phyloP scores from a whole-genome alignment of 371 early-diverging fungal species.

The Entomophthora muscae region DNA sequence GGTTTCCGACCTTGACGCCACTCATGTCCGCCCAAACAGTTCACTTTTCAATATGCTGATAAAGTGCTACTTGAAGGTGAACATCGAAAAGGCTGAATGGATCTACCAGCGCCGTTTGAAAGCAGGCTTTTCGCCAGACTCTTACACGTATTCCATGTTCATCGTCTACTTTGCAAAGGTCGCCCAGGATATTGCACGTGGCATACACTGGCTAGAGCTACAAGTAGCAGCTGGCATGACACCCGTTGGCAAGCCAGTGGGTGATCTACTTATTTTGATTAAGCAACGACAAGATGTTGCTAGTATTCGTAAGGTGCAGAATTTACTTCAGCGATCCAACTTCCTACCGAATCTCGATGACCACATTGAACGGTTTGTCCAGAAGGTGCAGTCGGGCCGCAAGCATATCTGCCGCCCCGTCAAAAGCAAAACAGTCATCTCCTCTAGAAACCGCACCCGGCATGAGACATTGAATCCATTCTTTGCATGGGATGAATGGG shows the following conservation, averaged over 20 bases:
- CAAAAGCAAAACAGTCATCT: neutral
- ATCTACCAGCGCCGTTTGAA: neutral
- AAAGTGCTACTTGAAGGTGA: neutral
- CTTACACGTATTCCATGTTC: neutral
- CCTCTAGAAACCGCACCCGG: neutral
- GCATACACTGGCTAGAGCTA: neutral
- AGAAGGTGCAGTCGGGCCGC: neutral
- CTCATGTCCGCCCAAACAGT: neutral
- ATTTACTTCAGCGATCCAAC: neutral
- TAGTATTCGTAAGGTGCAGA: neutral
- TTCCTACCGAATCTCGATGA: neutral
- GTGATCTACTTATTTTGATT: neutral
- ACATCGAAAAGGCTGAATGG: neutral
- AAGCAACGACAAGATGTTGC: neutral
- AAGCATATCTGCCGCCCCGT: neutral
- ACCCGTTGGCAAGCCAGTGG: neutral
- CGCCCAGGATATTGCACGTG: neutral
- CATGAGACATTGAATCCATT: neutral
- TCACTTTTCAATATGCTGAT: neutral
- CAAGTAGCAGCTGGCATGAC: neutral
- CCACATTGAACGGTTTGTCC: neutral
- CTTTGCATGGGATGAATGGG: neutral
- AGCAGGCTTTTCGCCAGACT: neutral
- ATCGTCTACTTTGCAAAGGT: neutral
- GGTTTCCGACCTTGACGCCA: neutral